Base-by-base conservation (phyloP, 371 early-diverging fungal genomes). In the Entomophthora muscae region DNA sequence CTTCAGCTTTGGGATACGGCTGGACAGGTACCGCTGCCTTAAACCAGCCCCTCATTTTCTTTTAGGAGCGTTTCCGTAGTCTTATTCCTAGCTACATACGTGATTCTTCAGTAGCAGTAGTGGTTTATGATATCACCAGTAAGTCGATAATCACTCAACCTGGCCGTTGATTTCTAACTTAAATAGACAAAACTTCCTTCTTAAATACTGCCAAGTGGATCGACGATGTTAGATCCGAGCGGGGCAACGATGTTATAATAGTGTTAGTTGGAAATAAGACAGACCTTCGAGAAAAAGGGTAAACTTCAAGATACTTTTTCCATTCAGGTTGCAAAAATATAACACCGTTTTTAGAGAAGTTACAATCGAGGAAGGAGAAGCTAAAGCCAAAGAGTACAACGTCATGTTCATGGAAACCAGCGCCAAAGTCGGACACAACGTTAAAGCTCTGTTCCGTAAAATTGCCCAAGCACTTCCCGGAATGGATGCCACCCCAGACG, bases 1-100 rank as follows among this genome's bases (percentile, higher is more conserved):
- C 80, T 99, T 60, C 99, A 99, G 78, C 83, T 99, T 64, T 99
- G 99, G 99, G 99, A 99, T 74, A 99, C 99, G 10, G 99, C 99
- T 52, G 99, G 99, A 26, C 98, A 98, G 81, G 94, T 93, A 80
- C 42, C 31, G 2, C 33, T 0, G 1, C 12, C 2, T 26, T 31
- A 22, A 32, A 12, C 12, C 10, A 52, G 17, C 23, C 10, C 21
- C 10, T 28, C 21, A 63, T 60, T 22, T 57, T 59, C 51, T 28
- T 65, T 32, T 72, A 88, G 83, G 95, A 95, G 75, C 83, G 95
- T 32, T 97, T 97, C 78, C 80, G 95, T 54, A 86, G 89, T 64
- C 78, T 99, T 67, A 98, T 99, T 70, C 98, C 99, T 32, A 89
- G 88, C 71, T 99, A 98, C 70, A 98, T 98, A 65, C 83, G 99